phyloP scores from a whole-genome alignment of 495 filamentous ascomycete genomes.

The Penicillium diatomitis region DNA sequence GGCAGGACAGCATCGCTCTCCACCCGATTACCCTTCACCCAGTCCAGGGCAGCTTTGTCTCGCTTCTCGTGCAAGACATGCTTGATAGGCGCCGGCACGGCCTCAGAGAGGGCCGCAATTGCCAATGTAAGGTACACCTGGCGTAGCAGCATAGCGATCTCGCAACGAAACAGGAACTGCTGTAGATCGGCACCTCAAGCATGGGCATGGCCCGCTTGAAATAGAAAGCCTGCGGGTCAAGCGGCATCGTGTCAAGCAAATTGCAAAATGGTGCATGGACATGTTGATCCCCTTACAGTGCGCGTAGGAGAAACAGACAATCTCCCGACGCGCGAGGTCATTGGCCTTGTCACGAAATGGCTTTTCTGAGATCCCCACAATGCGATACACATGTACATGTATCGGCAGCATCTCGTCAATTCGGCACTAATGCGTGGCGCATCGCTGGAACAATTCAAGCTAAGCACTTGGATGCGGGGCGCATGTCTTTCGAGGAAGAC shows the following conservation, averaged over 20 bases:
- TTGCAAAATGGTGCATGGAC: not conserved
- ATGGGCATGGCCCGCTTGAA: not conserved
- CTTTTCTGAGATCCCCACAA: constrained; percentile 1
- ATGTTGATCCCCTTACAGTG: constrained; percentile 1
- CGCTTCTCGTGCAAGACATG: constrained; percentile 37
- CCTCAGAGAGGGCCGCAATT: constrained; percentile 18
- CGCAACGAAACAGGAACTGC: not conserved
- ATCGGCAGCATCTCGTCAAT: not conserved
- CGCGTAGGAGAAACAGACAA: constrained; percentile 1
- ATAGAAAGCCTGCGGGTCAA: not conserved
- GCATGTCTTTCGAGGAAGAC: not conserved
- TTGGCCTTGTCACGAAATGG: constrained; percentile 2
- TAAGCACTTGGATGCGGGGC: constrained; percentile 8
- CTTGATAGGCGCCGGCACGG: constrained; percentile 24
- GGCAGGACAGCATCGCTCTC: constrained; percentile 19
- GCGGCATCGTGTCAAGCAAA: not conserved
- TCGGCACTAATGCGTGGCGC: not conserved
- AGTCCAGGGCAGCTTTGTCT: constrained; percentile 15
- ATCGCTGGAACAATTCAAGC: constrained; percentile 1
- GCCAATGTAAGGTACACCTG: constrained; percentile 17
- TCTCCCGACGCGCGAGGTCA: not conserved
- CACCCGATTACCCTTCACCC: constrained; percentile 24
- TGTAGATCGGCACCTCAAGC: not conserved
- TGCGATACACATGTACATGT: constrained; percentile 4
- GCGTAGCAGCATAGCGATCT: constrained; percentile 13